A percentile compares a stretch with the other conserved stretches of the same genome.
Evolutionary conservation across 495 filamentous ascomycete genomes (phyloP).

Genomic region (Neurospora sp.): DNA sequence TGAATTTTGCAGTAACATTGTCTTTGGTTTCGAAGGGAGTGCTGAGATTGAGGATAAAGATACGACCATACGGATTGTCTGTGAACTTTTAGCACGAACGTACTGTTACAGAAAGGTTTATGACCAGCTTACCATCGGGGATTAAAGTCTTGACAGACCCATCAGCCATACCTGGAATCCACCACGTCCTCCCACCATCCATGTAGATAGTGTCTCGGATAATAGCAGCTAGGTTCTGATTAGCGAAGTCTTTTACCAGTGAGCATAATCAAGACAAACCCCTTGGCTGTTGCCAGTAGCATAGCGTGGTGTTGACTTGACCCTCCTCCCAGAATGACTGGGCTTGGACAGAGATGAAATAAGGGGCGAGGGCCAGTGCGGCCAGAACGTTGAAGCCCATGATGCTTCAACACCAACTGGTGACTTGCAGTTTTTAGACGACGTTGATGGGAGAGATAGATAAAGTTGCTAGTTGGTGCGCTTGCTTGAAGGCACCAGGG

Average conservation of each 20-base stretch:
- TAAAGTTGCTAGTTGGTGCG: background rate
- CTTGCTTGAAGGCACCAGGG: background rate
- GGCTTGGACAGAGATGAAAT: background rate
- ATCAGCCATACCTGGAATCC: slow-evolving; percentile 32
- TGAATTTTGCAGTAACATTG: slow-evolving; percentile 45
- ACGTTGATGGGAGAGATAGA: background rate
- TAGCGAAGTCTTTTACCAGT: background rate
- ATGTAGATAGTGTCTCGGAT: slow-evolving; percentile 59
- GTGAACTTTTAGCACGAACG: background rate
- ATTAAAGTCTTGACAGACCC: slow-evolving; percentile 12
- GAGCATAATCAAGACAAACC: slow-evolving; percentile 26
- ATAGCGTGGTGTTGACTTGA: slow-evolving; percentile 47
- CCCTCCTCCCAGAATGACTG: slow-evolving; percentile 27
- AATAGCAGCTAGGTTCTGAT: slow-evolving; percentile 37
- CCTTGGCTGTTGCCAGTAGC: slow-evolving; percentile 45
- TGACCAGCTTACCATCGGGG: slow-evolving; percentile 16
- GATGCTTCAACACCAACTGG: background rate
- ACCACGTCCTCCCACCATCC: slow-evolving; percentile 52
- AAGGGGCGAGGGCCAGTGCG: slow-evolving; percentile 7
- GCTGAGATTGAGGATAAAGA: slow-evolving; percentile 52
- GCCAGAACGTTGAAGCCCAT: background rate
- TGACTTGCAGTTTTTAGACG: background rate
- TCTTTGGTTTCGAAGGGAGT: slow-evolving; percentile 43
- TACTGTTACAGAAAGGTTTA: too few relatives aligned
- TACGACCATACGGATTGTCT: slow-evolving; percentile 37